phyloP scores from a whole-genome alignment of 2,329 filamentous ascomycete species.

The Drechmeria coniospora region DNA sequence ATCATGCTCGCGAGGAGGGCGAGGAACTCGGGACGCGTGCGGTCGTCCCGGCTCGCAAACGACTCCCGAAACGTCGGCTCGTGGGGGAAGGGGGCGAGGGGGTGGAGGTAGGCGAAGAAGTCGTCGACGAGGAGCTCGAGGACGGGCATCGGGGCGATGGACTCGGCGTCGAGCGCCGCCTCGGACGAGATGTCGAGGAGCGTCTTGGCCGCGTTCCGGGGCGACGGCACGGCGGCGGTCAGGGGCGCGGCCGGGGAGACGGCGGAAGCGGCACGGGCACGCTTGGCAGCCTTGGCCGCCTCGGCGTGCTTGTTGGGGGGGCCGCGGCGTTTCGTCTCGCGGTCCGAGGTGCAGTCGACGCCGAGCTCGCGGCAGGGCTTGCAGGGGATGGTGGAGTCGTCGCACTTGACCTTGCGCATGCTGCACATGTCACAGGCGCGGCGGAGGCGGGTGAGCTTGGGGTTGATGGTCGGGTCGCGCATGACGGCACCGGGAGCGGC shows the following conservation, averaged over 20 bases:
- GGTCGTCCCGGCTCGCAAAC: constrained; percentile 51
- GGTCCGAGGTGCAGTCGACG: constrained; percentile 41
- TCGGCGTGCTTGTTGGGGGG: constrained; percentile 45
- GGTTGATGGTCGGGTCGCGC: constrained; percentile 27
- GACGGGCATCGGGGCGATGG: constrained; percentile 54
- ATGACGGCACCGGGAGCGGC: constrained; percentile 8
- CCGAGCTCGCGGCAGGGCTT: constrained; percentile 39
- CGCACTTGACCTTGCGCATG: constrained; percentile 46
- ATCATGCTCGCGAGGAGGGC: constrained; percentile 63
- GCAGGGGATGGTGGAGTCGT: constrained; percentile 40
- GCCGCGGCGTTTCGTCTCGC: constrained; percentile 41
- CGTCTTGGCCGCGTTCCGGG: constrained; percentile 32
- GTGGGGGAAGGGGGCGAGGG: constrained; percentile 62
- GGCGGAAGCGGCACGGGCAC: constrained; percentile 14
- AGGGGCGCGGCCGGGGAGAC: neutral
- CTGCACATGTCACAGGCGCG: constrained; percentile 48
- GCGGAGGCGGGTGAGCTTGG: constrained; percentile 39
- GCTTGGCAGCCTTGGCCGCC: constrained; percentile 38
- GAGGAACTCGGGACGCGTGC: constrained; percentile 50
- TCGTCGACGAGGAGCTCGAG: constrained; percentile 60
- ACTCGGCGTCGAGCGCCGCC: constrained; percentile 43
- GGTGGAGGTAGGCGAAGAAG: constrained; percentile 72
- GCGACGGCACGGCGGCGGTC: constrained; percentile 19
- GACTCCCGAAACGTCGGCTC: constrained; percentile 61
- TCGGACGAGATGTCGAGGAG: constrained; percentile 28